Evolutionary conservation across 257 asterid genomes (phyloP).

Genomic region (Capsicum rhomboideum): DNA sequence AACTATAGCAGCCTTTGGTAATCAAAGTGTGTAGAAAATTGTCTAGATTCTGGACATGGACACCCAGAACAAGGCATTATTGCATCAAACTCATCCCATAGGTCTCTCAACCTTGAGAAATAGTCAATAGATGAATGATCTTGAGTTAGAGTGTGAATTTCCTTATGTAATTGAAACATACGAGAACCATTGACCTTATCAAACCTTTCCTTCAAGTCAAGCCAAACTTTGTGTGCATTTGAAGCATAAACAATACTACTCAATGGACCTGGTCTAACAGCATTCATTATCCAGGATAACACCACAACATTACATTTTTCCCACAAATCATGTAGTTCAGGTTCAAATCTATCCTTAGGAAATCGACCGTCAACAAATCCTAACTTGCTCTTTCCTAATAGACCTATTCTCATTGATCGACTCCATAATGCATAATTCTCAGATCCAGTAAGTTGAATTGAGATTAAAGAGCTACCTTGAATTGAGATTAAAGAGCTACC

Average conservation of each 20-base stretch:
- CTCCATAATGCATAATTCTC: not conserved
- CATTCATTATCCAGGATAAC: not conserved
- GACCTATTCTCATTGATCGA: not conserved
- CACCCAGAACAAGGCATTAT: not conserved
- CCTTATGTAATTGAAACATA: too few relatives aligned
- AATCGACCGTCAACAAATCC: not conserved
- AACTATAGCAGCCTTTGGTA: not conserved
- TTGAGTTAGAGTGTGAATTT: not conserved
- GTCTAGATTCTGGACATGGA: not conserved
- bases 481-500: too few relatives aligned
- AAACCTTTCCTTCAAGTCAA: not conserved
- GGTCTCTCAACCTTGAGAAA: not conserved
- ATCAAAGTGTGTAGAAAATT: not conserved
- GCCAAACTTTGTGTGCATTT: not conserved
- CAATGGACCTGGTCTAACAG: not conserved
- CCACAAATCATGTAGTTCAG: not conserved
- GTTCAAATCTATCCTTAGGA: not conserved
- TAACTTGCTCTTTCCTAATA: not conserved
- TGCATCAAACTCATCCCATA: not conserved
- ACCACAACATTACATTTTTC: not conserved
- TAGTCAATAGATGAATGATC: accelerated
- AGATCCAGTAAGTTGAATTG: too few relatives aligned
- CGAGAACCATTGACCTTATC: not conserved
- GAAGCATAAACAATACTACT: not conserved
- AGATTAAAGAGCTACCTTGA: too few relatives aligned